phyloP scores from a whole-genome alignment of 2,329 filamentous ascomycete species.

The Septoria petroselini region DNA sequence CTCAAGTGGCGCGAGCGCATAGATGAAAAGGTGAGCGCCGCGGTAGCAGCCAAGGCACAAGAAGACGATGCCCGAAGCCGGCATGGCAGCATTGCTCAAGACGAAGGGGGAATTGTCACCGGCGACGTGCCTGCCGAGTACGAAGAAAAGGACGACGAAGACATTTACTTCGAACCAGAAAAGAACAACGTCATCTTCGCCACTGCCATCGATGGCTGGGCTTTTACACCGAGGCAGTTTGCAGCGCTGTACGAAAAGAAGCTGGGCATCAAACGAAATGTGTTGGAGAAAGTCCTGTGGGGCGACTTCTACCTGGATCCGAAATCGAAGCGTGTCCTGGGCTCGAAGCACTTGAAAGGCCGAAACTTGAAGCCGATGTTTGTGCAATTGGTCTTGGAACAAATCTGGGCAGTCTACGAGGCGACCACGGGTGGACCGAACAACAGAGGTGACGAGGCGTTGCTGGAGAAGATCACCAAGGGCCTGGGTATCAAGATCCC shows the following conservation, averaged over 20 bases:
- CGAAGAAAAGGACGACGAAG: slow-evolving; percentile 90
- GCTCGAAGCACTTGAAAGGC: slow-evolving; percentile 88
- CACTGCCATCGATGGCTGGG: slow-evolving; percentile 98
- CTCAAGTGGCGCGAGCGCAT: slow-evolving; percentile 91
- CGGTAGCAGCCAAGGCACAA: slow-evolving; percentile 44
- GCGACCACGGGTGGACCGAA: slow-evolving; percentile 80
- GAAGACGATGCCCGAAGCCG: slow-evolving; percentile 35
- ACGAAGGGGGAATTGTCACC: slow-evolving; percentile 50
- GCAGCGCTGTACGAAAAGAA: slow-evolving; percentile 94
- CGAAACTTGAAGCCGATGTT: slow-evolving; percentile 93
- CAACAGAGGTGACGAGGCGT: slow-evolving; percentile 74
- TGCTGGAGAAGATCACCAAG: slow-evolving; percentile 93
- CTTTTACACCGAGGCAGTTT: slow-evolving; percentile 93
- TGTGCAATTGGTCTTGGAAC: slow-evolving; percentile 91
- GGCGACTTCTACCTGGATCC: slow-evolving; percentile 95
- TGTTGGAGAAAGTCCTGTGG: slow-evolving; percentile 93
- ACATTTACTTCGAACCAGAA: slow-evolving; percentile 96
- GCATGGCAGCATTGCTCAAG: slow-evolving; percentile 52
- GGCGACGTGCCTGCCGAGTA: slow-evolving; percentile 59
- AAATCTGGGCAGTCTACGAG: slow-evolving; percentile 92
- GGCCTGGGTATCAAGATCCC: slow-evolving; percentile 80
- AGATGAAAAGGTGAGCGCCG: slow-evolving; percentile 76
- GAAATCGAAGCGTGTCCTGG: slow-evolving; percentile 91
- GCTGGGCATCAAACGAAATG: slow-evolving; percentile 82
- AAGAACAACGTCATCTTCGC: slow-evolving; percentile 99